Evolutionary conservation across 1,284 basidiomycete genomes (phyloP), one percentile per base, ranked within the genome.

Genomic region (Irpex sp.): DNA sequence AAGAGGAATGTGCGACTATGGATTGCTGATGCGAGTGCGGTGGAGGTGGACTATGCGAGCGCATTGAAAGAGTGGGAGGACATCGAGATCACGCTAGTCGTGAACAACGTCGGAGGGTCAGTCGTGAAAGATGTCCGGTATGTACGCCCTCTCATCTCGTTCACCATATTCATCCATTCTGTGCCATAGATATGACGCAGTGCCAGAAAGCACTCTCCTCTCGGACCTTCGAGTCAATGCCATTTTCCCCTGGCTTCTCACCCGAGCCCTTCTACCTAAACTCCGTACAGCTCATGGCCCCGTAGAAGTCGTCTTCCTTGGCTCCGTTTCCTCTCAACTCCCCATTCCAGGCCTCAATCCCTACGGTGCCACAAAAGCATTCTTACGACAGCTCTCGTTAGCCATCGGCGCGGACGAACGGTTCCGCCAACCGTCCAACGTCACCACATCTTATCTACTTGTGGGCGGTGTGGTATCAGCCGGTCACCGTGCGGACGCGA

Each of bases 61-160:
- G 59, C 70, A 36, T 48, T 68, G 33, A 67, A 61, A 55, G 65
- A 67, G 12, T 70, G 66, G 61, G 63, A 64, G 48, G 64, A 66
- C 28, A 58, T 73, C 23, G 66, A 72, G 60, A 67, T 73, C 56
- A 72, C 72, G 8, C 57, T 71, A 18, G 65, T 73, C 21, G 54
- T 72, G 4, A 66, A 73, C 62, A 73, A 73, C 58, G 72, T 72
- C 33, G 71, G 71, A 4, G 66, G 68, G 4, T 64, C 52, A 9
- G 53, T 42, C 16, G 39, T 49, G 23, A 37, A 47, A 23, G 59
- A 56, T 23, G 16, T 36, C 19, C 48, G 39, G 59, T 60, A 36
- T 16, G 59, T 16, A 5, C 14, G 7, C 12, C 14, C 19, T 10
- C 39, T 42, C 39, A n/a, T n/a, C n/a, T n/a, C 6, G 1, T 37